Base-by-base conservation (phyloP, 106 monocot species). In the Dioscorea alata region DNA sequence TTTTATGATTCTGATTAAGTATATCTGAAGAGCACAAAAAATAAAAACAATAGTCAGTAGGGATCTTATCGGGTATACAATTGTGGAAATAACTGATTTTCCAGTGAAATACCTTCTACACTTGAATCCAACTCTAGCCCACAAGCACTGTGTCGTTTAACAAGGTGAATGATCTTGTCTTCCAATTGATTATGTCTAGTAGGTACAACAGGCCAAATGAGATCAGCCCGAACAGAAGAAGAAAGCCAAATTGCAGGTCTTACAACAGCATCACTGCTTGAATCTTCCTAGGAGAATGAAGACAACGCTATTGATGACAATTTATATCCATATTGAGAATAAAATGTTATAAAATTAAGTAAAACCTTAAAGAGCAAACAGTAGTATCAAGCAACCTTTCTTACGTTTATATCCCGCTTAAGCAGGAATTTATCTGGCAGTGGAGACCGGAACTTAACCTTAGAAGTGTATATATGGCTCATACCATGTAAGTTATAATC, bases 401-500 rank as follows among this genome's bases (percentile, higher is more conserved):
- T 56, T 67, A 66, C 75, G n/a, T 64, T 51, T 9, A 64, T 49
- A 65, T 60, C 64, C 25, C 64, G 33, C 48, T 73, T 77, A 15
- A 74, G 60, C 13, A 59, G 24, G 61, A 76, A 69, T 33, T 19
- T 42, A 72, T 85, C 76, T 23, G 85, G 82, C 49, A 89, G 49
- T 58, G 96, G 92, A 65, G 64, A 74, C 50, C 96, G 84, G 70
- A 97, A 92, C 32, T 85, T 89, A 74, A 92, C 60, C n/a, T 77
- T 80, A 71, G 84, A 83, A 28, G 75, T 60, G 73, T 89, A 92
- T 73, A 97, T 59, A 73, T 86, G 84, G 74, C 89, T 54, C 96
- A 97, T 97, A 70, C 96, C 96, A 81, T 89, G 85, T 69, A 97
- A 87, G 71, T 97, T 97, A 60, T 87, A 85, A 71, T 97, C 92